Conservation (phyloP, 164 flowering plant genomes). For the Litsea cubeba region DNA sequence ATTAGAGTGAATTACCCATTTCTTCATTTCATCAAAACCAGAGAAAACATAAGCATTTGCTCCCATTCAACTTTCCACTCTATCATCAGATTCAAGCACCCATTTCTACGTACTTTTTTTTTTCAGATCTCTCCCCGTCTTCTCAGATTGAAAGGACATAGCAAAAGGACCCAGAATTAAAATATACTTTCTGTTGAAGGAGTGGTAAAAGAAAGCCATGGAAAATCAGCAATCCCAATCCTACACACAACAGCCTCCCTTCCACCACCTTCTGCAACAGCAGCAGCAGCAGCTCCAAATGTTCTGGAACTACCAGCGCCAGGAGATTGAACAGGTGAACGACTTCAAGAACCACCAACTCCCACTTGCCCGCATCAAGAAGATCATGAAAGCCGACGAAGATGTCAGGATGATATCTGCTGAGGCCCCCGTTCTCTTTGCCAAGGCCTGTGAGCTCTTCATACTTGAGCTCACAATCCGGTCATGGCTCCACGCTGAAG, state of each 20-base stretch:
- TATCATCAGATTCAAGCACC: not conserved
- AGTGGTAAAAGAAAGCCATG: slow-evolving; percentile 7
- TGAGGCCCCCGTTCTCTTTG: slow-evolving; percentile 82
- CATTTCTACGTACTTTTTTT: not conserved
- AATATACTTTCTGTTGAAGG: too few relatives aligned
- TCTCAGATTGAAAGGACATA: too few relatives aligned
- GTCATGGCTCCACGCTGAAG: slow-evolving; percentile 97
- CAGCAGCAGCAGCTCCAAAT: slow-evolving; percentile 86
- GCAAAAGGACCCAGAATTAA: too few relatives aligned
- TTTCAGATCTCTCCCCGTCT: too few relatives aligned
- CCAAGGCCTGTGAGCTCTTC: slow-evolving; percentile 95
- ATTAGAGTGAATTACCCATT: too few relatives aligned
- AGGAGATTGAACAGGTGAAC: slow-evolving; percentile 69
- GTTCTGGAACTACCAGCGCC: slow-evolving; percentile 85
- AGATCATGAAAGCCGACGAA: slow-evolving; percentile 97
- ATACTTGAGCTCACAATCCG: slow-evolving; percentile 83
- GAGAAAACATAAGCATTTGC: slow-evolving; percentile 7
- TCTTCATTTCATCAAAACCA: too few relatives aligned
- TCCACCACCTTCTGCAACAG: slow-evolving; percentile 81
- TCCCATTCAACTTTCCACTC: slow-evolving; percentile 8
- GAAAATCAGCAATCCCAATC: slow-evolving; percentile 21
- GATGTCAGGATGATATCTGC: slow-evolving; percentile 97
- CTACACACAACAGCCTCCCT: slow-evolving; percentile 18
- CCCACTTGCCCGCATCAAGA: slow-evolving; percentile 90
- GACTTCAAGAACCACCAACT: slow-evolving; percentile 96